A percentile compares a stretch with the other conserved stretches of the same genome.
phyloP scores from a whole-genome alignment of 2,329 filamentous ascomycete genomes.

The Aureobasidium sp. region DNA sequence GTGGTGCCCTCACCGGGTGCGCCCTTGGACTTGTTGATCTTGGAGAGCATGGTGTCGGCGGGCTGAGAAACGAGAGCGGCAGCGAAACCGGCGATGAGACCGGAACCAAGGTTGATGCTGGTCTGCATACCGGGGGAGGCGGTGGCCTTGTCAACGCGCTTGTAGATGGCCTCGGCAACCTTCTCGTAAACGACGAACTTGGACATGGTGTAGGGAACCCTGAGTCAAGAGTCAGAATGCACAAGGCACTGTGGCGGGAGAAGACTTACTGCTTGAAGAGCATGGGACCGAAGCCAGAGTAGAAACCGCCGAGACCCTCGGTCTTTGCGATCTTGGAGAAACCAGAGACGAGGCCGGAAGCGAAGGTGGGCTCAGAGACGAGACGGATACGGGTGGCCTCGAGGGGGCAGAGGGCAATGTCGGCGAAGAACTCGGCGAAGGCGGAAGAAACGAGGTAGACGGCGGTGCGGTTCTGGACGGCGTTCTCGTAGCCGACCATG shows the following conservation, averaged over 20 bases:
- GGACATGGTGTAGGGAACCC: slow-evolving; percentile 88
- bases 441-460: slow-evolving; percentile 65
- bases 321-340: slow-evolving; percentile 75
- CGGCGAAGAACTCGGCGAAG: slow-evolving; percentile 56
- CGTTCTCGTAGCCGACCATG: slow-evolving; percentile 65
- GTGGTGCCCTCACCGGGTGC: slow-evolving; percentile 75
- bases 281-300: slow-evolving; percentile 83
- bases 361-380: slow-evolving; percentile 79
- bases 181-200: slow-evolving; percentile 95
- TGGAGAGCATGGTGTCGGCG: slow-evolving; percentile 86
- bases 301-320: slow-evolving; percentile 80
- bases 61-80: slow-evolving; percentile 82
- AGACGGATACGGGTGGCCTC: slow-evolving; percentile 92
- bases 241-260: not conserved
- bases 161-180: slow-evolving; percentile 67
- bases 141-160: slow-evolving; percentile 58
- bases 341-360: slow-evolving; percentile 67
- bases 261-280: slow-evolving; percentile 62
- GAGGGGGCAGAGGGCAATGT: slow-evolving; percentile 80
- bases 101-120: slow-evolving; percentile 72
- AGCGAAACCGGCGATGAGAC: slow-evolving; percentile 78
- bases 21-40: slow-evolving; percentile 94
- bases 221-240: slow-evolving; percentile 25
- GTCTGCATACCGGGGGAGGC: slow-evolving; percentile 64
- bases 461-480: slow-evolving; percentile 66